Evolutionary conservation across 352 stramenopile genomes (phyloP).

Genomic region (Globisporangium canariense): DNA sequence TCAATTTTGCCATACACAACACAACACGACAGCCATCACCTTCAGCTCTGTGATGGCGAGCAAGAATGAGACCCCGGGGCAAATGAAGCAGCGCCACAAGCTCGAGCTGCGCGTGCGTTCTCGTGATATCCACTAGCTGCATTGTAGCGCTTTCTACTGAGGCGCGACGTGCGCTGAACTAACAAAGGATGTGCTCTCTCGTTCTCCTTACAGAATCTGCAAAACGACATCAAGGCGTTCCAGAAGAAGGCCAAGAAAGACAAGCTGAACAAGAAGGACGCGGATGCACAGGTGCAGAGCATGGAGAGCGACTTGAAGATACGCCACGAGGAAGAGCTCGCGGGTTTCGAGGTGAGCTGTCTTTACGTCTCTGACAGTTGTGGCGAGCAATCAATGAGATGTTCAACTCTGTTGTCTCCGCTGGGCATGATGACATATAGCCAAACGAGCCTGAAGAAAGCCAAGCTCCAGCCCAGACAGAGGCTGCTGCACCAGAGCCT

Average conservation of each 20-base stretch:
- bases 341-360: slow-evolving; percentile 24
- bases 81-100: slow-evolving; percentile 87
- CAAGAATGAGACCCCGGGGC: slow-evolving; percentile 68
- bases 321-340: slow-evolving; percentile 54
- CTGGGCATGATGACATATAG: background rate
- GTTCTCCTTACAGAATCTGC: slow-evolving; percentile 42
- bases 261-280: slow-evolving; percentile 71
- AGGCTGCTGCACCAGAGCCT: slow-evolving; percentile 2
- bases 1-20: background rate
- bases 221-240: slow-evolving; percentile 75
- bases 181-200: background rate
- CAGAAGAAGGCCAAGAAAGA: slow-evolving; percentile 88
- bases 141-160: background rate
- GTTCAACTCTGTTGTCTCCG: background rate
- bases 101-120: slow-evolving; percentile 71
- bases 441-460: slow-evolving; percentile 14
- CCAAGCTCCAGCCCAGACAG: slow-evolving; percentile 2
- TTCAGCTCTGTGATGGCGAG: slow-evolving; percentile 25
- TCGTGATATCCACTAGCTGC: background rate
- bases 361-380: background rate
- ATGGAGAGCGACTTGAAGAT: slow-evolving; percentile 61
- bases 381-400: too few relatives aligned
- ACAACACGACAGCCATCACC: background rate
- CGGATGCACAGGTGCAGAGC: slow-evolving; percentile 44
- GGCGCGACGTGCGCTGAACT: background rate